Evolutionary conservation across 768 basidiomycete genomes (phyloP).

Genomic region (Phanerochaete carnosa): DNA sequence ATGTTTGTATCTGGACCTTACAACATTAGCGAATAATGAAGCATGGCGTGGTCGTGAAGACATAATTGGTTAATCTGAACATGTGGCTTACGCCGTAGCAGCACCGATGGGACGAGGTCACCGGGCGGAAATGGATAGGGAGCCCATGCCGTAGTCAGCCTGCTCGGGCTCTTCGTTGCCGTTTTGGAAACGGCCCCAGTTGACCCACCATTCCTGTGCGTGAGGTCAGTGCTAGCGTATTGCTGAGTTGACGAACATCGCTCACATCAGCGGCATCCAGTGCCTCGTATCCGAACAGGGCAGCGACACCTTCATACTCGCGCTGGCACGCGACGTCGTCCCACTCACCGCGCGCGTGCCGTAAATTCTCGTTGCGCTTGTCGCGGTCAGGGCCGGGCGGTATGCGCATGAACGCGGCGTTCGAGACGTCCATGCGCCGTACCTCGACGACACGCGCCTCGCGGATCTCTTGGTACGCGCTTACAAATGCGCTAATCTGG

Average conservation of each 20-base stretch:
- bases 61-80: not conserved
- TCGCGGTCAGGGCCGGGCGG: conserved; percentile 42
- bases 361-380: conserved; percentile 29
- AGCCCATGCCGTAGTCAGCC: not conserved
- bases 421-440: conserved; percentile 41
- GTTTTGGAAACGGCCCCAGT: conserved; percentile 40
- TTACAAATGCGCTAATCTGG: conserved; percentile 48
- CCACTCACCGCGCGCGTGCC: conserved; percentile 35
- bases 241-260: not conserved
- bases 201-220: conserved; percentile 53
- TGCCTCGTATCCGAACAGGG: conserved; percentile 48
- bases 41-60: not conserved
- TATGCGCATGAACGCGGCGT: conserved; percentile 40
- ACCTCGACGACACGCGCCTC: conserved; percentile 46
- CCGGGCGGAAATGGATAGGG: not conserved
- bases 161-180: not conserved
- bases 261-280: conserved; percentile 52
- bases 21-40: not conserved
- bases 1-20: not conserved
- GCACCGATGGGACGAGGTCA: not conserved
- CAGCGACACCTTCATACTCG: conserved; percentile 52
- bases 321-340: conserved; percentile 41
- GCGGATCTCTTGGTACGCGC: conserved; percentile 57
- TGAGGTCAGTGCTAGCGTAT: not conserved
- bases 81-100: not conserved